These are phyloP conservation scores for Corymbia citriodora DNA, from an alignment of 441 rosid species.

Conservation along the genomic window DNA sequence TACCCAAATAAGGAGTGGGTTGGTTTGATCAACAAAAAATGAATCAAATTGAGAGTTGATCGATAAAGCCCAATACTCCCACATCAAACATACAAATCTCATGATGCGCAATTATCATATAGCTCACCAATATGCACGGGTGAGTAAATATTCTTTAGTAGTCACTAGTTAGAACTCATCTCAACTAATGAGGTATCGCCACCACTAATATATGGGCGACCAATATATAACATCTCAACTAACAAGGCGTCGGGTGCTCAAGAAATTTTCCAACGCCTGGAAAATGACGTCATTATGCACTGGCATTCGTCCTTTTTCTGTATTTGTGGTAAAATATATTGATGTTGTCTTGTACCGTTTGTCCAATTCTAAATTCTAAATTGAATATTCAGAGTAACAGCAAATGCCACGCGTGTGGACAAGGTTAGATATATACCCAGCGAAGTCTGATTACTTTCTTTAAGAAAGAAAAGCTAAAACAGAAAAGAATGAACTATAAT, in stretches of 20 bases:
- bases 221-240: too few relatives aligned
- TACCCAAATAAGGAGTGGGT: too few relatives aligned
- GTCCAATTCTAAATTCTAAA: not conserved
- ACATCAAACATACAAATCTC: not conserved
- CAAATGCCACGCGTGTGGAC: not conserved
- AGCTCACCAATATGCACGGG: not conserved
- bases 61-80: too few relatives aligned
- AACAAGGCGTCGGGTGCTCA: not conserved
- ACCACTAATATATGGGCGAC: not conserved
- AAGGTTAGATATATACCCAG: not conserved
- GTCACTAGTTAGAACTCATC: not conserved
- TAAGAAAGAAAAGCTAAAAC: not conserved
- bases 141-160: too few relatives aligned
- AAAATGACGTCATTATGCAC: not conserved
- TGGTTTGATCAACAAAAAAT: too few relatives aligned
- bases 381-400: not conserved
- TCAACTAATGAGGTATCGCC: not conserved
- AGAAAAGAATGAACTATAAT: not conserved
- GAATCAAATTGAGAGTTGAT: too few relatives aligned
- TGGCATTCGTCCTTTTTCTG: not conserved
- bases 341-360: not conserved
- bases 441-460: not conserved
- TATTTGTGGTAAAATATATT: not conserved
- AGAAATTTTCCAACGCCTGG: not conserved
- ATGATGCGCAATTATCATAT: not conserved